Conservation (phyloP, 768 basidiomycete species). For the Xerocomus spinulosus region DNA sequence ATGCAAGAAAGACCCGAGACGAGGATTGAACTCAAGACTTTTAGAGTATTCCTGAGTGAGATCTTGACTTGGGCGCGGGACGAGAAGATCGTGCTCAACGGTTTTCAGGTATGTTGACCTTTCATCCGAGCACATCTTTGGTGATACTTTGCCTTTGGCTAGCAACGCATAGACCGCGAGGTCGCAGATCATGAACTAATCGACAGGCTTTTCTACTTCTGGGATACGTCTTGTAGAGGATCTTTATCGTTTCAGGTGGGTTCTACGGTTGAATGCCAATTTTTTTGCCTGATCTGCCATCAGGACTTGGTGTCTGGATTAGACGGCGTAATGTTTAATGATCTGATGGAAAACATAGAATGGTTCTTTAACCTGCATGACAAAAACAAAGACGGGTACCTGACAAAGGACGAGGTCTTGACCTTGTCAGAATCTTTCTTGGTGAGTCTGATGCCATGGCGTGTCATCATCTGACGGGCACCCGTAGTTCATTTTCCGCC, state of each 20-base stretch:
- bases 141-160: constrained; percentile 7
- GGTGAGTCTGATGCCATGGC: constrained; percentile 36
- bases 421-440: constrained; percentile 92
- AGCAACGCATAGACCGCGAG: constrained; percentile 85
- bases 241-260: constrained; percentile 85
- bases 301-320: constrained; percentile 88
- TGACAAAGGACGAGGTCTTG: constrained; percentile 95
- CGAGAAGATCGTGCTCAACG: constrained; percentile 89
- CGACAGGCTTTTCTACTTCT: constrained; percentile 89
- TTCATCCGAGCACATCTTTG: not conserved
- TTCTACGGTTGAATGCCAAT: not conserved
- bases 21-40: constrained; percentile 78
- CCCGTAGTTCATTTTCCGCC: constrained; percentile 91
- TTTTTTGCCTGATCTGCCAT: constrained; percentile 6
- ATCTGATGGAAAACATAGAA: constrained; percentile 97
- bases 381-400: constrained; percentile 91
- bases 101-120: constrained; percentile 62
- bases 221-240: constrained; percentile 80
- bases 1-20: constrained; percentile 82
- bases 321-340: constrained; percentile 91
- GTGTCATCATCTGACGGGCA: constrained; percentile 2
- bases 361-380: constrained; percentile 98
- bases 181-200: constrained; percentile 97
- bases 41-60: constrained; percentile 86
- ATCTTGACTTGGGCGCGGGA: constrained; percentile 94